phyloP scores from a whole-genome alignment of 2,329 filamentous ascomycete species.

The Dryadomyces sulphureus region DNA sequence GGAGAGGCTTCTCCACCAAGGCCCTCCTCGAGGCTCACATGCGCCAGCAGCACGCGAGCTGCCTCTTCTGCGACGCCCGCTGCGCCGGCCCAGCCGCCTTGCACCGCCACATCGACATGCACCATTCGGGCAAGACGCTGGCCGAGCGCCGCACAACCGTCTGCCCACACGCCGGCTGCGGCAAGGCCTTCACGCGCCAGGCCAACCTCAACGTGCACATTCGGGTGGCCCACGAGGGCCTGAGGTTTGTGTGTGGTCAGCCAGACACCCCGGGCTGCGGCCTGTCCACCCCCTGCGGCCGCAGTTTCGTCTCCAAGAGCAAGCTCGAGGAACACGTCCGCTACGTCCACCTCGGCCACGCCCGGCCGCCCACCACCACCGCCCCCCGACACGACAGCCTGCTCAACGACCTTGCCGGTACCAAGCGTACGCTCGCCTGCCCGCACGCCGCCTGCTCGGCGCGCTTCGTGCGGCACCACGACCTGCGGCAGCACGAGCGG shows the following conservation, averaged over 20 bases:
- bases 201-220: slow-evolving; percentile 76
- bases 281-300: slow-evolving; percentile 54
- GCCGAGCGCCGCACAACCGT: slow-evolving; percentile 49
- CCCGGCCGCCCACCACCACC: slow-evolving; percentile 22
- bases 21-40: slow-evolving; percentile 60
- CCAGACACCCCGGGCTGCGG: slow-evolving; percentile 25
- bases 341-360: slow-evolving; percentile 58
- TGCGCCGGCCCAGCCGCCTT: slow-evolving; percentile 54
- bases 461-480: slow-evolving; percentile 34
- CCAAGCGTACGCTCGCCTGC: slow-evolving; percentile 29
- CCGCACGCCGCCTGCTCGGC: slow-evolving; percentile 24
- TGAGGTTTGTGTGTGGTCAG: slow-evolving; percentile 68
- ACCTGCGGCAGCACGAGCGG: slow-evolving; percentile 31
- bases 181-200: slow-evolving; percentile 63
- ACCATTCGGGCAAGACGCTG: slow-evolving; percentile 50
- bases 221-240: slow-evolving; percentile 59
- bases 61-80: slow-evolving; percentile 56
- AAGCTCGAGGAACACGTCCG: slow-evolving; percentile 74
- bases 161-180: slow-evolving; percentile 56
- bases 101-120: slow-evolving; percentile 62
- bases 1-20: slow-evolving; percentile 55
- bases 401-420: slow-evolving; percentile 19
- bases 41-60: slow-evolving; percentile 57
- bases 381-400: slow-evolving; percentile 5
- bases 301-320: slow-evolving; percentile 61